These are phyloP conservation scores for Starmerella khaoyaiensis DNA, from an alignment of 805 yeast genomes.

Conservation along the genomic window DNA sequence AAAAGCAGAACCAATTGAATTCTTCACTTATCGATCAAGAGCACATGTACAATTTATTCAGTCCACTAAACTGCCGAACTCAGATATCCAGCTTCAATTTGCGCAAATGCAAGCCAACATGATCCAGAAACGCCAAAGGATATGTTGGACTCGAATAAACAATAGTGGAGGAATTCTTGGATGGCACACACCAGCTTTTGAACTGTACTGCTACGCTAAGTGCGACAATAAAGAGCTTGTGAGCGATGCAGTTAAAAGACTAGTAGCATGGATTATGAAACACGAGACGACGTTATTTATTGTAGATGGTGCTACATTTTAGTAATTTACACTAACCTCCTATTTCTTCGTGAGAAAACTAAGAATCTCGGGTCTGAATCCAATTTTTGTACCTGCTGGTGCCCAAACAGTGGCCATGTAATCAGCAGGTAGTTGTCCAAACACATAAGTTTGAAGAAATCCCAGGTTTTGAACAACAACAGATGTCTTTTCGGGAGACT, in stretches of 20 bases:
- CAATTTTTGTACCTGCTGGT: conserved; percentile 21
- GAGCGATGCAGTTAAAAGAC: conserved; percentile 46
- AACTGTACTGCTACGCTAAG: conserved; percentile 50
- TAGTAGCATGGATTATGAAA: conserved; percentile 64
- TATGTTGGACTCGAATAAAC: conserved; percentile 20
- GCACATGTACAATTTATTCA: conserved; percentile 51
- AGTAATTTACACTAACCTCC: conserved; percentile 2
- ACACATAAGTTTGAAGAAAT: conserved; percentile 23
- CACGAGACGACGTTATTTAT: conserved; percentile 61
- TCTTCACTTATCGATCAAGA: conserved; percentile 69
- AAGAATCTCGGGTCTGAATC: conserved; percentile 20
- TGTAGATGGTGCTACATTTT: conserved; percentile 59
- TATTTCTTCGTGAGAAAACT: neutral
- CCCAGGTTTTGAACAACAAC: conserved; percentile 28
- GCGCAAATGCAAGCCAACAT: conserved; percentile 31
- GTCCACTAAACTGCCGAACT: conserved; percentile 17
- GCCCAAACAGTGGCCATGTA: conserved; percentile 21
- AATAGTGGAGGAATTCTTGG: conserved; percentile 28
- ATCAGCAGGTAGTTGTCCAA: conserved; percentile 25
- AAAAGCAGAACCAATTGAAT: conserved; percentile 44
- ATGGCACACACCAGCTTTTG: conserved; percentile 49
- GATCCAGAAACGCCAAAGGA: conserved; percentile 22
- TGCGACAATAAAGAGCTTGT: conserved; percentile 44
- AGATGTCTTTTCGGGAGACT: conserved; percentile 15
- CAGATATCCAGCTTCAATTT: conserved; percentile 6